Conservation (phyloP, 176 grass and related monocot species). For the Aechmea fasciata region DNA sequence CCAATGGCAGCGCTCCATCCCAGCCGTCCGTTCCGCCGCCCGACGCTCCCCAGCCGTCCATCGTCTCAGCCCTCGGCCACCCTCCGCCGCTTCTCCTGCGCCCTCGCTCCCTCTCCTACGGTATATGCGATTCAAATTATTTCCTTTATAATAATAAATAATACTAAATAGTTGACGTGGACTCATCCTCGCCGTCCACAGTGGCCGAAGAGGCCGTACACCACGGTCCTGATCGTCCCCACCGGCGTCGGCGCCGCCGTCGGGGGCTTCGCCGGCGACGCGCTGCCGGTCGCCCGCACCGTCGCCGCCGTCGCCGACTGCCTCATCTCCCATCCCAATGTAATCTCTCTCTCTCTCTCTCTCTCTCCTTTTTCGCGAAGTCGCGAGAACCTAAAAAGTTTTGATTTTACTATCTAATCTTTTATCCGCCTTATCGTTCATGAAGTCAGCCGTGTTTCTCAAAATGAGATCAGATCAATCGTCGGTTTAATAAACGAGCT, state of each 20-base stretch:
- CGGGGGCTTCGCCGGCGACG: slow-evolving; percentile 83
- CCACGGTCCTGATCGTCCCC: slow-evolving; percentile 76
- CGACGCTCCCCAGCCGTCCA: slow-evolving; percentile 15
- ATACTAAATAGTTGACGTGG: not conserved
- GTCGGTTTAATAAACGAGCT: too few species aligned
- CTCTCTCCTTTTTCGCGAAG: too few species aligned
- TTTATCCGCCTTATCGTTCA: too few species aligned
- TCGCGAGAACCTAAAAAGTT: too few species aligned
- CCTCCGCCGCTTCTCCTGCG: slow-evolving; percentile 6
- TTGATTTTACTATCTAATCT: too few species aligned
- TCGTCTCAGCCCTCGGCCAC: not conserved
- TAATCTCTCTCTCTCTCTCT: slow-evolving; percentile 4
- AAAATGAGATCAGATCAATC: too few species aligned
- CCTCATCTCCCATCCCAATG: slow-evolving; percentile 93
- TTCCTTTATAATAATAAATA: too few species aligned
- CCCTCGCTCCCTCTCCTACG: slow-evolving; percentile 3
- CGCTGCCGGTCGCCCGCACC: slow-evolving; percentile 65
- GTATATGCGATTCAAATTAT: slow-evolving; percentile 5
- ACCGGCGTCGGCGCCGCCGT: slow-evolving; percentile 69
- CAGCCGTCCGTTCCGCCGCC: slow-evolving; percentile 8
- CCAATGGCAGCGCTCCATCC: slow-evolving; percentile 30
- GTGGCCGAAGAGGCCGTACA: slow-evolving; percentile 63
- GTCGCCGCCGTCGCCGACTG: slow-evolving; percentile 55
- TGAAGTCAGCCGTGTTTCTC: too few species aligned
- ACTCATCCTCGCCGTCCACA: not conserved